Evolutionary conservation across 371 early-diverging fungal species (phyloP), one percentile per base, ranked within the genome.

Genomic region (Apophysomyces variabilis): DNA sequence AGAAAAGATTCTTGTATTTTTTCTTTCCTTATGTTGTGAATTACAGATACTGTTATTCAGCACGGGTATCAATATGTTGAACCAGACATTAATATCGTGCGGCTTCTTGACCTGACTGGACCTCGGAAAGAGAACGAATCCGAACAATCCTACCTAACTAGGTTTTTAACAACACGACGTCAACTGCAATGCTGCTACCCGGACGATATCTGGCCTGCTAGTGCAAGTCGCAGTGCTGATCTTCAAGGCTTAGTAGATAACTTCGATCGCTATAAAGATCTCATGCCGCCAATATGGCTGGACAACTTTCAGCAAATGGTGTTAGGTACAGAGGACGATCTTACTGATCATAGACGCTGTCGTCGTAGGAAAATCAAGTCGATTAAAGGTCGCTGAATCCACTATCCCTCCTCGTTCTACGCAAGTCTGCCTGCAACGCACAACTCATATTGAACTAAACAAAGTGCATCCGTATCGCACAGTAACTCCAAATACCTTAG

Each of bases 41-140:
- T 57, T 0, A 41, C 41, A 78, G 79, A 80, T 56, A 75, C 78
- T 4, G 67, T 77, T 26, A 77, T 80, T 47, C 78, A 80, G 39
- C 81, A 80, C 58, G 81, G 81, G 4, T 80, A 66, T 56, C 76
- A 77, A 60, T 76, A 74, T 45, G 65, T 71, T 18, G 77, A 77
- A 38, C 80, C 73, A 9, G 70, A 71, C 18, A 75, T 76, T n/a
- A 76, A 78, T 43, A 66, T 81, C 45, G 68, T 72, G 16, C 69
- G 73, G 12, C 39, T 78, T 1, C 45, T 81, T 14, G 64, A 62
- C 9, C 57, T 76, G 63, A 76, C 78, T 36, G 78, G 82, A 1
- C 61, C 67, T 4, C 69, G 73, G 13, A 58, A 35, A 5, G 36
- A 46, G 9, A 32, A 66, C 0, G 75, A 75, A 57, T 50, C 66